Percentiles rank a stretch among this genome's conserved stretches.
These are phyloP conservation scores for Fremontodendron californicum DNA, from an alignment of 345 rosid genomes.

Conservation along the genomic window DNA sequence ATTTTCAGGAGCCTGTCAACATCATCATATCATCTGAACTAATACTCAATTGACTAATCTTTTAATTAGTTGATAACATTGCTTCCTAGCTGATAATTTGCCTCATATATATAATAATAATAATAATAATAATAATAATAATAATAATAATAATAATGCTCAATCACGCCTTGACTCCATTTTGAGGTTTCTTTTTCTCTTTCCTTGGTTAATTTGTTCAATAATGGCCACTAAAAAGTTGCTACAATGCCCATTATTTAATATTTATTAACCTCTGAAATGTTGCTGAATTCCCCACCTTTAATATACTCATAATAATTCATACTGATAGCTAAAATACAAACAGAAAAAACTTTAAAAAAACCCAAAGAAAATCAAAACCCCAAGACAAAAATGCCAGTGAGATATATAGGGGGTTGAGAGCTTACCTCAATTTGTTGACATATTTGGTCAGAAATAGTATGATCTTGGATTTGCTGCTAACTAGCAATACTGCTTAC, in stretches of 20 bases:
- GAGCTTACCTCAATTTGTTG: conserved; percentile 17
- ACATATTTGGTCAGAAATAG: conserved; percentile 8
- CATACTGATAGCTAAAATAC: neutral
- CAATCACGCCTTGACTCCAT: conserved; percentile 1
- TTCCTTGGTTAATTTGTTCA: neutral
- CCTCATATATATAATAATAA: too few relatives aligned
- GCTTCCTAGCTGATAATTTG: too few relatives aligned
- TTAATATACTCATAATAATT: neutral
- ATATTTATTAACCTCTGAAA: neutral
- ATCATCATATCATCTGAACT: too few relatives aligned
- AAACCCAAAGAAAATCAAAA: neutral
- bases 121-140: too few relatives aligned
- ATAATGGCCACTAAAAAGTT: neutral
- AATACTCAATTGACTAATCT: too few relatives aligned
- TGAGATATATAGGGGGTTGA: neutral
- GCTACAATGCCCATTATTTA: neutral
- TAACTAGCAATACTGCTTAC: neutral
- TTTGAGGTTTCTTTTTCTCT: neutral
- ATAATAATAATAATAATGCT: too few relatives aligned
- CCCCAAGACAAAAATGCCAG: too few relatives aligned
- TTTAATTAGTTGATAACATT: too few relatives aligned
- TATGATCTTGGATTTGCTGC: conserved; percentile 10
- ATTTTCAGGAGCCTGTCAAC: too few relatives aligned
- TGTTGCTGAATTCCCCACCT: neutral
- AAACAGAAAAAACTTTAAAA: neutral